Base-by-base conservation (phyloP, 169 alveolate genomes). In the Eimeria maxima region DNA sequence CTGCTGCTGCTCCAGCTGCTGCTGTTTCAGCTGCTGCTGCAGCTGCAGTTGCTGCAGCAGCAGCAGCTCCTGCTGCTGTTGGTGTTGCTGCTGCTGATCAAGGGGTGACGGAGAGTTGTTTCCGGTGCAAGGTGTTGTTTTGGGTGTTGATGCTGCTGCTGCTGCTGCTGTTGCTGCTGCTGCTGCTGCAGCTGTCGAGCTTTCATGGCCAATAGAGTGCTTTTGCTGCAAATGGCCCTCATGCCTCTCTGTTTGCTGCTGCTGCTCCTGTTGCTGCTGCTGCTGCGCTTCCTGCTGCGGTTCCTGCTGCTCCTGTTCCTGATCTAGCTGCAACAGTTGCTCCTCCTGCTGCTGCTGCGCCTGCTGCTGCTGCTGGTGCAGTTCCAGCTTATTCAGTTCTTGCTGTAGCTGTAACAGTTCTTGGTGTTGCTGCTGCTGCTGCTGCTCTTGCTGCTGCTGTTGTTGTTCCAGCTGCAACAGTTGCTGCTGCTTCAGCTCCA, bases 81-180 rank as follows among this genome's bases (percentile, higher is more conserved):
- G 16, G n/a, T 57, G 67, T 18, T 57, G 67, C 67, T 57, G 67
- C 67, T 13, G 67, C 67, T 57, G 24, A 57, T 3, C 22, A 14
- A 44, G 11, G 55, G 86, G 20, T 2, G 86, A 24, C 20, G 86
- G 55, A 44, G 27, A 20, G 50, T 16, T 29, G 45, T 18, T 42
- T 45, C 47, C 42, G 44, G 86, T 38, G 57, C 55, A 38, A 8
- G 86, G n/a, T 53, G 86, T 18, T 42, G 86, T 18, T 74, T 22
- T 53, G 11, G 86, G 57, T 16, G 84, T 38, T 33, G 84, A 44
- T 38, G 47, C 55, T 29, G 86, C 86, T 13, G 29, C 50, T 27
- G 29, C 86, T 38, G 55, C 86, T n/a, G 86, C 53, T 11, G 57
- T 27, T 4, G 57, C 86, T 74, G 53, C 45, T n/a, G 86, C 86